A percentile compares a stretch with the other conserved stretches of the same genome.
These are phyloP conservation scores for Solanum tacnaense DNA, from an alignment of 257 asterid species.

Conservation along the genomic window DNA sequence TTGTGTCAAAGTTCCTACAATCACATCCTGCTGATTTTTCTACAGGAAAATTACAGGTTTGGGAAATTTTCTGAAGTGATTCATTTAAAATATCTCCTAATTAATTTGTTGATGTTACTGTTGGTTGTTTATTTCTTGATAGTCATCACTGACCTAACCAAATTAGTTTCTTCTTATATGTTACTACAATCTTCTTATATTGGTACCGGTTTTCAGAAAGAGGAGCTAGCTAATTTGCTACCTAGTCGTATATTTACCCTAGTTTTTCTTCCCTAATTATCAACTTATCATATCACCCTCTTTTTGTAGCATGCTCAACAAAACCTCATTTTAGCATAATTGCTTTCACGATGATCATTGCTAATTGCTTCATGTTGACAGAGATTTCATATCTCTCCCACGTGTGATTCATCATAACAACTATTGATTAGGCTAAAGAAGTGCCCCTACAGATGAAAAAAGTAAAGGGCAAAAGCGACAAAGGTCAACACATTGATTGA, in stretches of 20 bases:
- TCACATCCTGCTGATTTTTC: conserved; percentile 74
- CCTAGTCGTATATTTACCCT: not conserved
- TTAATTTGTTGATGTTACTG: not conserved
- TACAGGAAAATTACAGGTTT: conserved; percentile 75
- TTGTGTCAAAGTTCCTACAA: conserved; percentile 68
- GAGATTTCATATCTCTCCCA: not conserved
- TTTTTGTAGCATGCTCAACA: not conserved
- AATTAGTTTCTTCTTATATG: not conserved
- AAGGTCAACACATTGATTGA: not conserved
- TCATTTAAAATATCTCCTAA: not conserved
- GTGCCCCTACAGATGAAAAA: not conserved
- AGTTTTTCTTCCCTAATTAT: not conserved
- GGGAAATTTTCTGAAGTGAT: not conserved
- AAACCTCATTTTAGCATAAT: not conserved
- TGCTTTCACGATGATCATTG: not conserved
- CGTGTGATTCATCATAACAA: not conserved
- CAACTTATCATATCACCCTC: not conserved
- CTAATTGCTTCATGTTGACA: not conserved
- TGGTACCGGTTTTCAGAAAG: not conserved
- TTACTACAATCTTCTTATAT: not conserved
- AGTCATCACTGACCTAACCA: not conserved
- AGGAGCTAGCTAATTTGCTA: not conserved
- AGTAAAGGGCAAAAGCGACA: not conserved
- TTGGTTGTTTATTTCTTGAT: not conserved
- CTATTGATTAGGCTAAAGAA: not conserved